A percentile compares a stretch with the other conserved stretches of the same genome.
These are phyloP conservation scores for Reticulascus tulasneorum DNA, from an alignment of 2,329 filamentous ascomycete species.

Conservation along the genomic window DNA sequence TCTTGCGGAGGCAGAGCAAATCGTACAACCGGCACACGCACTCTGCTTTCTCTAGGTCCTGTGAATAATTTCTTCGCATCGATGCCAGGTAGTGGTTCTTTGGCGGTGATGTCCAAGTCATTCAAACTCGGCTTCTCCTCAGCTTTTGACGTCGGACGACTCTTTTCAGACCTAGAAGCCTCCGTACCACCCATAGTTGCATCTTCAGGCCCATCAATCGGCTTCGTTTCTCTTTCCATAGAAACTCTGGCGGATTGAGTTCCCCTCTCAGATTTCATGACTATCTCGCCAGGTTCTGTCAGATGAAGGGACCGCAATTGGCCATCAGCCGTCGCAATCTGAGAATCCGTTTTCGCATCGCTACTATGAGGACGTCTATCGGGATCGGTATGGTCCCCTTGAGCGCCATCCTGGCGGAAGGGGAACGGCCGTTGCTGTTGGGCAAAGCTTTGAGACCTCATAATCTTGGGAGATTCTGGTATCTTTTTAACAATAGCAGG, in stretches of 20 bases:
- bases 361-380: slow-evolving; percentile 49
- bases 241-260: slow-evolving; percentile 25
- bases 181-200: slow-evolving; percentile 8
- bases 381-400: slow-evolving; percentile 34
- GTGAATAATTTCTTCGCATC: too few species aligned
- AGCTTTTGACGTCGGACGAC: background rate
- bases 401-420: slow-evolving; percentile 31
- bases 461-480: slow-evolving; percentile 49
- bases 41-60: slow-evolving; percentile 18
- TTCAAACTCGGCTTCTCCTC: slow-evolving; percentile 8
- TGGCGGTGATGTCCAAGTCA: slow-evolving; percentile 11
- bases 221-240: slow-evolving; percentile 11
- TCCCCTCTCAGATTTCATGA: slow-evolving; percentile 35
- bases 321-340: slow-evolving; percentile 26
- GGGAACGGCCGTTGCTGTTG: slow-evolving; percentile 35
- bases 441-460: slow-evolving; percentile 46
- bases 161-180: slow-evolving; percentile 2
- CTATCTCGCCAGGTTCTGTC: slow-evolving; percentile 45
- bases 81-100: slow-evolving; percentile 6
- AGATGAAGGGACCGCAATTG: slow-evolving; percentile 35
- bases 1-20: slow-evolving; percentile 37
- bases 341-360: slow-evolving; percentile 44
- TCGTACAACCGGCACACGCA: slow-evolving; percentile 27
- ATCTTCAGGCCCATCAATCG: slow-evolving; percentile 7
- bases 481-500: slow-evolving; percentile 42